phyloP scores from a whole-genome alignment of 169 alveolate species.

The Cryptosporidium bovis region DNA sequence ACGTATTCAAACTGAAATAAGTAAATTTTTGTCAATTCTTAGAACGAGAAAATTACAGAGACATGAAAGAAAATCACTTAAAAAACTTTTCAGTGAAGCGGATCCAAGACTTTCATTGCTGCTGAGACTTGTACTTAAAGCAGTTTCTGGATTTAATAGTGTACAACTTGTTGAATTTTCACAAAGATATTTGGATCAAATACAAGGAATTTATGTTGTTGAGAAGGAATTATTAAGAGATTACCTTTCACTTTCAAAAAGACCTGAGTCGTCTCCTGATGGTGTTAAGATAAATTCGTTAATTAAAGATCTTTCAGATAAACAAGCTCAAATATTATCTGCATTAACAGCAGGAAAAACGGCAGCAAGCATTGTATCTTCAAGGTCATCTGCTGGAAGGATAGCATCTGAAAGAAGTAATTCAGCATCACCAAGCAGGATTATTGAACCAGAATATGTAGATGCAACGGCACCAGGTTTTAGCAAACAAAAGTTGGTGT shows the following conservation, averaged over 20 bases:
- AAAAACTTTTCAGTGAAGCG: constrained; percentile 38
- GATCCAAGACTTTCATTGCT: constrained; percentile 10
- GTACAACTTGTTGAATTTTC: constrained; percentile 24
- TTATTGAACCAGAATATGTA: constrained; percentile 34
- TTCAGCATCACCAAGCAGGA: neutral
- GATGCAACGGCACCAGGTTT: constrained; percentile 47
- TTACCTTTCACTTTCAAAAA: constrained; percentile 16
- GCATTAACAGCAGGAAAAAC: neutral
- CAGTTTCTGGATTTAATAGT: constrained; percentile 3
- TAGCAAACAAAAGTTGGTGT: constrained; percentile 11
- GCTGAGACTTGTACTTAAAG: neutral
- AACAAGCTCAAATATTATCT: neutral
- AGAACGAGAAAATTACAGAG: constrained; percentile 19
- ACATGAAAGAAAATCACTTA: constrained; percentile 34
- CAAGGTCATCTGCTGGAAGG: neutral
- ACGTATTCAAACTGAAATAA: constrained; percentile 26
- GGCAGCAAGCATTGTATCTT: neutral
- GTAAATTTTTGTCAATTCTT: neutral
- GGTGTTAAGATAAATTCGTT: constrained; percentile 33
- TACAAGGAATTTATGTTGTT: neutral
- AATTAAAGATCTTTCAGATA: constrained; percentile 1
- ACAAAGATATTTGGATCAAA: constrained; percentile 2
- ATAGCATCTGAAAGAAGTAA: neutral
- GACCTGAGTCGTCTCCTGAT: constrained; percentile 54
- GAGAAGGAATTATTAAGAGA: constrained; percentile 21